phyloP scores from a whole-genome alignment of 768 basidiomycete genomes.

The Kwoniella sp. region DNA sequence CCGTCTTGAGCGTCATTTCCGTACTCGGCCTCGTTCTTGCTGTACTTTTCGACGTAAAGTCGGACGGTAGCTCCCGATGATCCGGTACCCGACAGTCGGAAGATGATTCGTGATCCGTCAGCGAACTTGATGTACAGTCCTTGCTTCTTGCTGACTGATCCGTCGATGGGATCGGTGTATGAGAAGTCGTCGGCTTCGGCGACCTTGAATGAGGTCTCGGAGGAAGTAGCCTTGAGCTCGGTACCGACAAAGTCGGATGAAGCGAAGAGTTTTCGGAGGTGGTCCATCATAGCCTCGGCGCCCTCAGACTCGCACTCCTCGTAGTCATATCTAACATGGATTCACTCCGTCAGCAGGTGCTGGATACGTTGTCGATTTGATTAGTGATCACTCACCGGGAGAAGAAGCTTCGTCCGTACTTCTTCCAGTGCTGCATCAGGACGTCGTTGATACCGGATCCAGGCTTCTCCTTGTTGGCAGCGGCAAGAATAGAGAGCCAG shows the following conservation, averaged over 20 bases:
- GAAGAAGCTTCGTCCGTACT: slow-evolving; percentile 97
- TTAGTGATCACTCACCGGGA: slow-evolving; percentile 61
- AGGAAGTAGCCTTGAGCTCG: slow-evolving; percentile 65
- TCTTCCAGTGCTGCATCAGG: slow-evolving; percentile 79
- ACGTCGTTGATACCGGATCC: slow-evolving; percentile 76
- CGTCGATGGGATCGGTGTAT: slow-evolving; percentile 98
- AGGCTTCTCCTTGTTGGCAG: slow-evolving; percentile 70
- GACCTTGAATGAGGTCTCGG: slow-evolving; percentile 76
- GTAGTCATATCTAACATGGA: slow-evolving; percentile 79
- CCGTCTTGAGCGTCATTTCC: slow-evolving; percentile 73
- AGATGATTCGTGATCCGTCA: slow-evolving; percentile 92
- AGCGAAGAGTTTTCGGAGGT: slow-evolving; percentile 72
- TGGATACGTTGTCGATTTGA: neutral
- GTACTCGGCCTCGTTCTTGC: slow-evolving; percentile 63
- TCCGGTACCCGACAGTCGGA: slow-evolving; percentile 93
- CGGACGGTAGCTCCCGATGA: slow-evolving; percentile 94
- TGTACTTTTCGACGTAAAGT: slow-evolving; percentile 85
- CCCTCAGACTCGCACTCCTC: slow-evolving; percentile 93
- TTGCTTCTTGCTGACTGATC: slow-evolving; percentile 89
- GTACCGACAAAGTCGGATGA: slow-evolving; percentile 67
- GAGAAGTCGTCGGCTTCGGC: slow-evolving; percentile 80
- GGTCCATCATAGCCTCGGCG: slow-evolving; percentile 79
- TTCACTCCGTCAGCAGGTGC: neutral
- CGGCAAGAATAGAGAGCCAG: slow-evolving; percentile 92
- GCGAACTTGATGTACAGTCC: slow-evolving; percentile 89